A percentile compares a stretch with the other conserved stretches of the same genome.
These are phyloP conservation scores for Auriscalpium orientale DNA, from an alignment of 768 basidiomycete species.

Conservation along the genomic window DNA sequence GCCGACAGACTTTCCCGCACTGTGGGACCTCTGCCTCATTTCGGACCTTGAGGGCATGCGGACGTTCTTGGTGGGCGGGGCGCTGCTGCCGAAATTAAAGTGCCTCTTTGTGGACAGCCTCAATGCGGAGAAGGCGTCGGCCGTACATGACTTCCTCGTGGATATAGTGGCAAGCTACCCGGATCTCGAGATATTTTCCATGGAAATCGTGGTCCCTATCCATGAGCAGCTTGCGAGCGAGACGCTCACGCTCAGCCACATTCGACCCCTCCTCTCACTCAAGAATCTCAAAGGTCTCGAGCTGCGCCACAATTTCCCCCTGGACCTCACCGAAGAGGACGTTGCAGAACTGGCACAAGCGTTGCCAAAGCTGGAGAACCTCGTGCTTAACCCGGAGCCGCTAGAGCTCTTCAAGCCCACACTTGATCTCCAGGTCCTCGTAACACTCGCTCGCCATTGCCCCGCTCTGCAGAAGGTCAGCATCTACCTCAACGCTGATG, in stretches of 20 bases:
- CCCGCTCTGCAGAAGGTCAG: slow-evolving; percentile 8
- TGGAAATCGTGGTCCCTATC: slow-evolving; percentile 9
- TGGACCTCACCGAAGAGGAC: slow-evolving; percentile 11
- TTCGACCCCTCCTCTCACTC: slow-evolving; percentile 12
- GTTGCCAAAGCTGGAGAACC: slow-evolving; percentile 7
- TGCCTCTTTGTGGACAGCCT: slow-evolving; percentile 7
- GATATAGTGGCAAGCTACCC: slow-evolving; percentile 10
- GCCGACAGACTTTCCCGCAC: slow-evolving; percentile 9
- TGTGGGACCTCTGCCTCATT: slow-evolving; percentile 11
- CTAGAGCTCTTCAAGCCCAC: slow-evolving; percentile 5
- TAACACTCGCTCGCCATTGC: slow-evolving; percentile 4
- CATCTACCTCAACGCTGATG: slow-evolving; percentile 11
- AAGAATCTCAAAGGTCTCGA: slow-evolving; percentile 9
- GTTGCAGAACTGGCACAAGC: slow-evolving; percentile 9
- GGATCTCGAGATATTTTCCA: neutral
- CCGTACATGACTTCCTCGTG: slow-evolving; percentile 6
- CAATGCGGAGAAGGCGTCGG: neutral
- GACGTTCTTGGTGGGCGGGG: slow-evolving; percentile 8
- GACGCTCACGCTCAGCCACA: slow-evolving; percentile 1
- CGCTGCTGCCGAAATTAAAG: slow-evolving; percentile 6
- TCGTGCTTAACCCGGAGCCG: slow-evolving; percentile 13
- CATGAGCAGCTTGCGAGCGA: slow-evolving; percentile 2
- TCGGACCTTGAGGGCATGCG: slow-evolving; percentile 10
- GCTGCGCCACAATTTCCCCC: slow-evolving; percentile 14
- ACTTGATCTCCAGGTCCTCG: slow-evolving; percentile 2